Base-by-base conservation (phyloP, 139 green algal genomes). In the Asterochloris sp. region DNA sequence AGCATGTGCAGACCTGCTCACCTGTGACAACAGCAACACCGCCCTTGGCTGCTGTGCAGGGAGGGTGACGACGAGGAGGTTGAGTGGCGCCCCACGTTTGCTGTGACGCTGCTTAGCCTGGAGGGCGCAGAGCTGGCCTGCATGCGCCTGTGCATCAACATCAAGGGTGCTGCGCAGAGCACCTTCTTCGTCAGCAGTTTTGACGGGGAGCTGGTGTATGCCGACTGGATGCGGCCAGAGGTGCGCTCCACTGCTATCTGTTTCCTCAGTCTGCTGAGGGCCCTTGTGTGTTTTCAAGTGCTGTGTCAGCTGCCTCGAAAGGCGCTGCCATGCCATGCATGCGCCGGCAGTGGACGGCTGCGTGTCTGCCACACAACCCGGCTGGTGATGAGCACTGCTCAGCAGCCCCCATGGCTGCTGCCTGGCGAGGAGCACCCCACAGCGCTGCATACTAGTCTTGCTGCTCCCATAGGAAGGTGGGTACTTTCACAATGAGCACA, bases 61-160 rank as follows among this genome's bases (percentile, higher is more conserved):
- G 73, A 84, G 62, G 16, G 73, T 23, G 88, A 90, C 19, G 90
- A 91, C 66, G 87, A 91, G 12, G 83, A 88, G n/a, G 75, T 87
- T 19, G 89, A 93, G 68, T 96, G 93, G 94, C 91, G 88, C 86
- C 94, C 93, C 19, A 87, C 84, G 54, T 90, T 94, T 87, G 75
- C 47, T 21, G 83, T 97, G 74, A 83, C 91, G 74, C 80, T 97
- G n/a, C 88, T 93, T 67, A 88, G 86, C 24, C 73, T 89, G 62
- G 86, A 91, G 15, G 90, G 91, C 87, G 80, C 69, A 24, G 81
- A 86, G 54, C 15, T 81, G n/a, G 23, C 78, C 13, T 78, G 28
- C 68, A 27, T 84, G 85, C 84, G 86, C 81, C 88, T 92, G 83
- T 88, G 91, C 77, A 89, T 94, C 61, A 84, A 85, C 67, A 29